phyloP scores from a whole-genome alignment of 306 rosid genomes.

The Prunus mongolica region DNA sequence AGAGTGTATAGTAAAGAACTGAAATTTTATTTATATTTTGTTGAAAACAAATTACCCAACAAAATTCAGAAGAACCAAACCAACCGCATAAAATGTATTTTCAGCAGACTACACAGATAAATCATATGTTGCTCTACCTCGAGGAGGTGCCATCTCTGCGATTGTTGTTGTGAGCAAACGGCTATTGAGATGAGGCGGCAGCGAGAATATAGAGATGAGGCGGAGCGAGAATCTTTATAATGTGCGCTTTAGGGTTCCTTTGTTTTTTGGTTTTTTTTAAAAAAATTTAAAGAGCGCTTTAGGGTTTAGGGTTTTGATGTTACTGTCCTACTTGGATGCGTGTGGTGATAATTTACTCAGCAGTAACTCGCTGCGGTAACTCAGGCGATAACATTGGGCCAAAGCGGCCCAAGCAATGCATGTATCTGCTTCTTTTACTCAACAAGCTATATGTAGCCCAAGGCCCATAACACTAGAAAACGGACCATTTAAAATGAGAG shows the following conservation, averaged over 20 bases:
- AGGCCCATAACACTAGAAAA: no score
- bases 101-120: not conserved
- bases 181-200: not conserved
- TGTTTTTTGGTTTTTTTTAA: no score
- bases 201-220: not conserved
- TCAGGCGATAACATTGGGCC: no score
- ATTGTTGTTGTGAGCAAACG: not conserved
- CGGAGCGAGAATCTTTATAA: not conserved
- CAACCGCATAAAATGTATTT: not conserved
- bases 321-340: not conserved
- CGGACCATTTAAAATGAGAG: no score
- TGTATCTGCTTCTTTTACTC: no score
- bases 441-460: no score
- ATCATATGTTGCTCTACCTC: slow-evolving; percentile 7
- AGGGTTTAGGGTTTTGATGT: slow-evolving; percentile 7
- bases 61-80: not conserved
- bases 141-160: slow-evolving; percentile 29
- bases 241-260: not conserved
- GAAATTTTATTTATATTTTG: not conserved
- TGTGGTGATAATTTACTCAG: no score
- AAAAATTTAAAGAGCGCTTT: not conserved
- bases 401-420: no score
- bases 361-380: no score
- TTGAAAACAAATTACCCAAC: not conserved
- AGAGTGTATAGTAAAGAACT: not conserved